These are phyloP conservation scores for Bipolaris victoriae DNA, from an alignment of 2,329 filamentous ascomycete species.

Conservation along the genomic window DNA sequence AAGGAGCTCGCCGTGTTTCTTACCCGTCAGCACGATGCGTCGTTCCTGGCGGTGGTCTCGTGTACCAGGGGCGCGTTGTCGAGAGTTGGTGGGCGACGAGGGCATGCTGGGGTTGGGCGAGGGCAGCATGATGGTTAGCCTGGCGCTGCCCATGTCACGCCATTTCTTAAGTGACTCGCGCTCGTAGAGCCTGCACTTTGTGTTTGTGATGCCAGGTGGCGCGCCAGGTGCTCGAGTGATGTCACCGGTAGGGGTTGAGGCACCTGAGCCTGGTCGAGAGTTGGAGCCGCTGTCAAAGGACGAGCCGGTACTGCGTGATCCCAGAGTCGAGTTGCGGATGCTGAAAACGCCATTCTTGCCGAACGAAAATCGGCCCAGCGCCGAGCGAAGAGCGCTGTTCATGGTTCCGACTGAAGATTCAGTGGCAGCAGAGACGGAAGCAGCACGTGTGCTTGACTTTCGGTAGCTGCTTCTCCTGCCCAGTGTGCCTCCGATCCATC, in stretches of 20 bases:
- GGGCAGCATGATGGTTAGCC: conserved; percentile 81
- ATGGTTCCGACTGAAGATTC: conserved; percentile 78
- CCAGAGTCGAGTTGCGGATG: conserved; percentile 78
- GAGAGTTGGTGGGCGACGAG: conserved; percentile 33
- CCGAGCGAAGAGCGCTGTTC: conserved; percentile 74
- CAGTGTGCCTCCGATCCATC: conserved; percentile 57
- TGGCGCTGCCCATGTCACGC: conserved; percentile 87
- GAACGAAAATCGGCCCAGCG: conserved; percentile 73
- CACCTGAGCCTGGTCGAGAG: conserved; percentile 35
- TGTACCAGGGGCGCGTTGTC: conserved; percentile 45
- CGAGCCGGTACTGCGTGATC: conserved; percentile 61
- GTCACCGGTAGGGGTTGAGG: conserved; percentile 43
- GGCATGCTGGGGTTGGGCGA: conserved; percentile 57
- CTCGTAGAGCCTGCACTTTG: conserved; percentile 85
- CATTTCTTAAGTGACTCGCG: conserved; percentile 78
- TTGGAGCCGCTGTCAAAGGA: conserved; percentile 55
- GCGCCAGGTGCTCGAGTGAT: conserved; percentile 43
- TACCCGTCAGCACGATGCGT: conserved; percentile 77
- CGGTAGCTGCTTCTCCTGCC: conserved; percentile 62
- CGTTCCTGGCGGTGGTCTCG: conserved; percentile 69
- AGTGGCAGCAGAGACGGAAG: conserved; percentile 67
- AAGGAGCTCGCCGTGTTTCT: conserved; percentile 70
- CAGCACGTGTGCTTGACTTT: conserved; percentile 58
- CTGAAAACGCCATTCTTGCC: conserved; percentile 78
- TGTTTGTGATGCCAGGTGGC: conserved; percentile 73